These are phyloP conservation scores for Podila epicladia DNA, from an alignment of 192 early-diverging fungal genomes.

Conservation along the genomic window DNA sequence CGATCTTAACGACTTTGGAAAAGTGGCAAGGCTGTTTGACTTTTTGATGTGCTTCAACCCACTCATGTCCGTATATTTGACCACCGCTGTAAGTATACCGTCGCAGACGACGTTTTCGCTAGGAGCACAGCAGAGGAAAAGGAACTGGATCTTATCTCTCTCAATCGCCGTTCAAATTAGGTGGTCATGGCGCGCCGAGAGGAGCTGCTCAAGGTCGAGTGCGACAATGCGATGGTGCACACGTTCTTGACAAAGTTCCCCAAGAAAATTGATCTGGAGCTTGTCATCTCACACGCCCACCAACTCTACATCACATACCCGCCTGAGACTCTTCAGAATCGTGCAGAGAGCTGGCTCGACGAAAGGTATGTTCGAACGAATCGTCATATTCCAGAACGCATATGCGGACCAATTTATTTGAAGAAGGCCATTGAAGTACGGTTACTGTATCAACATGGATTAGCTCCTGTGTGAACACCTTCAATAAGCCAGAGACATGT, in stretches of 20 bases:
- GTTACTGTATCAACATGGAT: background rate
- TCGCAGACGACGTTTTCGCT: background rate
- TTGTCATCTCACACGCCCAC: slow-evolving; percentile 41
- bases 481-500: slow-evolving; percentile 11
- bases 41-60: slow-evolving; percentile 61
- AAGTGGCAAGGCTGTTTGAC: slow-evolving; percentile 60
- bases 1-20: slow-evolving; percentile 54
- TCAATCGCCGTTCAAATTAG: slow-evolving; percentile 19
- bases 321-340: slow-evolving; percentile 49
- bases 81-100: slow-evolving; percentile 41
- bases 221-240: slow-evolving; percentile 58
- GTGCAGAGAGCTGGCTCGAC: slow-evolving; percentile 47
- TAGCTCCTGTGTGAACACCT: slow-evolving; percentile 46
- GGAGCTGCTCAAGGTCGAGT: slow-evolving; percentile 51
- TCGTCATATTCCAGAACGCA: background rate
- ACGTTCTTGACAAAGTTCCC: slow-evolving; percentile 64
- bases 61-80: slow-evolving; percentile 59
- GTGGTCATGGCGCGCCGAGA: slow-evolving; percentile 56
- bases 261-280: slow-evolving; percentile 54
- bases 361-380: slow-evolving; percentile 35
- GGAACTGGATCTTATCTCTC: background rate
- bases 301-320: slow-evolving; percentile 48
- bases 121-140: background rate
- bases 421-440: background rate
- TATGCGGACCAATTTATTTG: background rate